Evolutionary conservation across 2,329 filamentous ascomycete genomes (phyloP), one percentile per base, ranked within the genome.

Genomic region (Exophiala sideris): DNA sequence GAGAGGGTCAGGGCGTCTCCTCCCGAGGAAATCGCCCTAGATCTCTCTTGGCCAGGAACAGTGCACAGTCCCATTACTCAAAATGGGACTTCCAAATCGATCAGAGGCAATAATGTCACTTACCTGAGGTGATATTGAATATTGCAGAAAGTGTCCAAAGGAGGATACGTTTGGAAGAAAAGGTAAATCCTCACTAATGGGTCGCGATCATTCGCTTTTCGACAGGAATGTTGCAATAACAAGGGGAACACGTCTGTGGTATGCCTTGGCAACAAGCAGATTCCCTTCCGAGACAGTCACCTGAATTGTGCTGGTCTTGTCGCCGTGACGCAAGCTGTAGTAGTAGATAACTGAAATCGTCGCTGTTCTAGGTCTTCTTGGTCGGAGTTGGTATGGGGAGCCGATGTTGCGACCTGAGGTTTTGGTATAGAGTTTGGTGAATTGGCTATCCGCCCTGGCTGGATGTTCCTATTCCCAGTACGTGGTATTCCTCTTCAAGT

Each of bases 251-350:
- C 39, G 45, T 36, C 50, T 39, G 47, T 58, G 50, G 51, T 57
- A 50, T 56, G 50, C 57, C 57, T 59, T 55, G 57, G 57, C 57
- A 57, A 54, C 48, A 32, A 57, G 18, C 44, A 41, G 24, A 53
- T 53, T 39, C 50, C 49, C 42, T 45, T 45, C 45, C 45, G 48
- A 47, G 50, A 52, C 42, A 34, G 45, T 45, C 39, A 36, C 29
- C 39, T 20, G 35, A 54, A 50, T 42, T 20, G 51, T 39, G 45
- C 18, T 36, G 29, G 32, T 42, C 11, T 48, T 29, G 52, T 39
- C 18, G 29, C 32, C 14, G 39, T 52, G 54, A 52, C 48, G 54
- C 29, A 48, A 46, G 11, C 35, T 42, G 49, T 32, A 24, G 21
- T 52, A 38, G 45, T 44, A 33, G 39, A 24, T 5, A 41, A 41